A percentile compares a stretch with the other conserved stretches of the same genome.
These are phyloP conservation scores for Phytopythium chamaehyphon DNA, from an alignment of 352 stramenopile genomes.

Conservation along the genomic window DNA sequence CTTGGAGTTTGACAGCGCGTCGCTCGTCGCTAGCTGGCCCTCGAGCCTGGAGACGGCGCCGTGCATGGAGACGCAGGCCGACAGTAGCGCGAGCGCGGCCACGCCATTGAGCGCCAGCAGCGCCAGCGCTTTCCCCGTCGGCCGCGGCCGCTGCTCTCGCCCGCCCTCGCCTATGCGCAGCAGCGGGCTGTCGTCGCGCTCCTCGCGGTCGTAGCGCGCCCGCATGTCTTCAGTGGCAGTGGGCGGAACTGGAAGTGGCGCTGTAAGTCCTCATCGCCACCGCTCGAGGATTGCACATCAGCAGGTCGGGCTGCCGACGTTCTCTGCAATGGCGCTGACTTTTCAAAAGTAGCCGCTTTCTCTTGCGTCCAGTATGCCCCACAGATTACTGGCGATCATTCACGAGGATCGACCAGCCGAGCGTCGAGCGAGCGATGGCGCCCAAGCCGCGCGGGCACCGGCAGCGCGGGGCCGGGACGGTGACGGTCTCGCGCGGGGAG, in stretches of 20 bases:
- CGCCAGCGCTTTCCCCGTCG: slow-evolving; percentile 24
- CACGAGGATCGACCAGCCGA: background rate
- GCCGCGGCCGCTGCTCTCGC: slow-evolving; percentile 8
- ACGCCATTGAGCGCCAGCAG: slow-evolving; percentile 61
- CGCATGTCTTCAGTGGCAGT: background rate
- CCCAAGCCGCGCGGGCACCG: slow-evolving; percentile 54
- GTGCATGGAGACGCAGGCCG: slow-evolving; percentile 70
- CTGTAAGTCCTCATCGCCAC: too few relatives aligned
- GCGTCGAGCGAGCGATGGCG: slow-evolving; percentile 2
- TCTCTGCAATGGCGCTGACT: too few relatives aligned
- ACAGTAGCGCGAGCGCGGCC: slow-evolving; percentile 48
- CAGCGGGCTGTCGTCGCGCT: slow-evolving; percentile 49
- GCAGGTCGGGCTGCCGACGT: too few relatives aligned
- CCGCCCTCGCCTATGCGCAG: slow-evolving; percentile 51
- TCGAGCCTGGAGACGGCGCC: slow-evolving; percentile 58
- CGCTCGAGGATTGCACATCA: too few relatives aligned
- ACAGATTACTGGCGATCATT: too few relatives aligned
- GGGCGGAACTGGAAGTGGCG: background rate
- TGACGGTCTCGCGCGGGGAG: slow-evolving; percentile 81
- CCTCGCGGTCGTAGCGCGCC: slow-evolving; percentile 1
- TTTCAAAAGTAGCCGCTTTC: too few relatives aligned
- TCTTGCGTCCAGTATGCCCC: too few relatives aligned
- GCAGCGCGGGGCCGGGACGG: slow-evolving; percentile 84
- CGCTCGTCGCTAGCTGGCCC: slow-evolving; percentile 14
- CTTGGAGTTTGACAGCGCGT: background rate